Evolutionary conservation across 2,329 filamentous ascomycete species (phyloP).

Genomic region (Ceratocystiopsis minuta): DNA sequence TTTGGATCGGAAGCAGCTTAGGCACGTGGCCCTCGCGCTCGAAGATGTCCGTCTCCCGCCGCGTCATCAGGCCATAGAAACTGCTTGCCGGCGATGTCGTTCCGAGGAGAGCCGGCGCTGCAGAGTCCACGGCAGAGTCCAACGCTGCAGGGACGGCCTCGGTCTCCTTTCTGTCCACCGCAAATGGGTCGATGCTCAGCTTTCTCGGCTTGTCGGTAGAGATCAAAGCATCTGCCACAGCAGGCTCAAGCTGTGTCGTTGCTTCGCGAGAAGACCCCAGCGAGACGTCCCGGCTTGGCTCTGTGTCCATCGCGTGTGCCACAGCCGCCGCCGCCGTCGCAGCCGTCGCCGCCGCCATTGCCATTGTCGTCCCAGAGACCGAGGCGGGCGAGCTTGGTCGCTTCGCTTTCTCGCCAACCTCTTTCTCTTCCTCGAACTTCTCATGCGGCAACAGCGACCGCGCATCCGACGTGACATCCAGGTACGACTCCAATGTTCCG

Average conservation of each 20-base stretch:
- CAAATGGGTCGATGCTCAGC: too few relatives aligned
- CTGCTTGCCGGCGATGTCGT: slow-evolving; percentile 8
- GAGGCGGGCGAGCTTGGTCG: too few relatives aligned
- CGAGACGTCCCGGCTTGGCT: too few relatives aligned
- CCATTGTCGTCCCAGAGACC: too few relatives aligned
- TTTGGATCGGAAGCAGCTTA: slow-evolving; percentile 14
- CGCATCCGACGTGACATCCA: background rate
- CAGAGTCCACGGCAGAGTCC: slow-evolving; percentile 9
- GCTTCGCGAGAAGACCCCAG: background rate
- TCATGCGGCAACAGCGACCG: background rate
- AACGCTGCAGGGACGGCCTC: too few relatives aligned
- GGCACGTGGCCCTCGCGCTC: slow-evolving; percentile 15
- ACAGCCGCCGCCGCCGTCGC: background rate
- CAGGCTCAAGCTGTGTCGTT: too few relatives aligned
- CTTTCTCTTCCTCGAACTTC: too few relatives aligned
- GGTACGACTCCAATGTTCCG: background rate
- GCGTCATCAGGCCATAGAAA: slow-evolving; percentile 14
- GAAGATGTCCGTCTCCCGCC: slow-evolving; percentile 11
- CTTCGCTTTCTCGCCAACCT: too few relatives aligned
- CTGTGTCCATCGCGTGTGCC: background rate
- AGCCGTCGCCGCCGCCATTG: background rate
- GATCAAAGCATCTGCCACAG: background rate
- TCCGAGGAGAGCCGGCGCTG: slow-evolving; percentile 5
- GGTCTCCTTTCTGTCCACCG: too few relatives aligned
- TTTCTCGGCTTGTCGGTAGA: too few relatives aligned